Conservation (phyloP, 176 grass and related monocot species). For the Dactylis glomerata region DNA sequence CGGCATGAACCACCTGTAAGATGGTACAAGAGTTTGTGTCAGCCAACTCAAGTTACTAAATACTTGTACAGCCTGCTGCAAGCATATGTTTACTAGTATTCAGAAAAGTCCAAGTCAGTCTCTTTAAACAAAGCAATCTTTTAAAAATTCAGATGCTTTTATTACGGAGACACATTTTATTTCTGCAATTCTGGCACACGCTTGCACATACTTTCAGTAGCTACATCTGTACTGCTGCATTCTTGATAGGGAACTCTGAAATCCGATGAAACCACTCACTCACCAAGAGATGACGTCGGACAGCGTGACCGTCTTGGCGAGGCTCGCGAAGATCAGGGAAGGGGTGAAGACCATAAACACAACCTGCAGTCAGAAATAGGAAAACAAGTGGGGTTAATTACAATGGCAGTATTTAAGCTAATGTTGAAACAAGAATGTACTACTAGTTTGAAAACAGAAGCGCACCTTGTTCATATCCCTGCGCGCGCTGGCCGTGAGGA, state of each 20-base stretch:
- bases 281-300: slow-evolving; percentile 85
- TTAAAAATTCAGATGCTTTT: no score
- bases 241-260: not conserved
- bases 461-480: slow-evolving; percentile 88
- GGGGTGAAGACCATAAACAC: slow-evolving; percentile 84
- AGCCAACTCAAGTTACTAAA: not conserved
- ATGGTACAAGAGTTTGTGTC: not conserved
- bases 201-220: not conserved
- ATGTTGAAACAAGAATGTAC: not conserved
- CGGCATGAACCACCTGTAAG: slow-evolving; percentile 95
- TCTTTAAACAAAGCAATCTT: no score
- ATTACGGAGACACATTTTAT: no score
- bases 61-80: not conserved
- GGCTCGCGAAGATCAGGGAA: slow-evolving; percentile 66
- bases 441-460: not conserved
- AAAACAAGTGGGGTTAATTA: not conserved
- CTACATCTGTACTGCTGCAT: not conserved
- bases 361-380: slow-evolving; percentile 34
- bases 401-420: not conserved
- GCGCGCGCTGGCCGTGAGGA: slow-evolving; percentile 56
- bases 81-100: not conserved
- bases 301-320: slow-evolving; percentile 73
- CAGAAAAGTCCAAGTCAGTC: no score
- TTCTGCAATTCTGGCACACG: no score
- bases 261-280: slow-evolving; percentile 10